Evolutionary conservation across 2,329 filamentous ascomycete genomes (phyloP).

Genomic region (Aspergillus sp.): DNA sequence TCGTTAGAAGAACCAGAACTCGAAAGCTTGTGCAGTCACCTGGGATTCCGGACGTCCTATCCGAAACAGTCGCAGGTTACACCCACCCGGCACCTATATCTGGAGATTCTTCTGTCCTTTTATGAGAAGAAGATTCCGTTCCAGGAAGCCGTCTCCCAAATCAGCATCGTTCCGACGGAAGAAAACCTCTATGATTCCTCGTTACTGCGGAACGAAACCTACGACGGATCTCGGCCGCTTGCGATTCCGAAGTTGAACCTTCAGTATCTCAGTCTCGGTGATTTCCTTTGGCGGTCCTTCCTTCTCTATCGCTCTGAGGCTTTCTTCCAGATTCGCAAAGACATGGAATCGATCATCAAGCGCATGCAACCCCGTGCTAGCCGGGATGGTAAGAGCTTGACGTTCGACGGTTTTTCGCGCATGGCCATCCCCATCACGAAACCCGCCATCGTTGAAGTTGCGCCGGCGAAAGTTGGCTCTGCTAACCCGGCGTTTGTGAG

Average conservation of each 20-base stretch:
- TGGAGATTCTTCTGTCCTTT: conserved; percentile 68
- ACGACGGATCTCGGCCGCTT: conserved; percentile 81
- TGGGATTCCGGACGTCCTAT: conserved; percentile 81
- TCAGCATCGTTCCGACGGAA: conserved; percentile 83
- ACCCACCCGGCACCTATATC: conserved; percentile 51
- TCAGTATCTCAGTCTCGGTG: conserved; percentile 90
- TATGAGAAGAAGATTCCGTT: conserved; percentile 80
- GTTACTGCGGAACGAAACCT: conserved; percentile 76
- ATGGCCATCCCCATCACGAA: conserved; percentile 89
- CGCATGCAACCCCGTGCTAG: conserved; percentile 69
- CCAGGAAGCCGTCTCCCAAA: conserved; percentile 69
- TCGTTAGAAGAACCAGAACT: conserved; percentile 73
- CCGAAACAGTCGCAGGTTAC: conserved; percentile 67
- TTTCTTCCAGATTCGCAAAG: conserved; percentile 89
- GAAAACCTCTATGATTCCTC: conserved; percentile 71
- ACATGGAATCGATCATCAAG: conserved; percentile 79
- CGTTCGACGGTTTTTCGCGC: conserved; percentile 80
- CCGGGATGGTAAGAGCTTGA: conserved; percentile 61
- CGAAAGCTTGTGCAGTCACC: conserved; percentile 61
- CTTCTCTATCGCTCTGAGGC: conserved; percentile 84
- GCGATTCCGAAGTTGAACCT: conserved; percentile 92
- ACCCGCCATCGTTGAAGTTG: conserved; percentile 81
- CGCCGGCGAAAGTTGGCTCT: conserved; percentile 78
- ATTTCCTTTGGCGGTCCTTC: conserved; percentile 95
- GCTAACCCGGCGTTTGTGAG: conserved; percentile 78